These are phyloP conservation scores for Epichloe sibirici DNA, from an alignment of 2,329 filamentous ascomycete genomes.

Conservation along the genomic window DNA sequence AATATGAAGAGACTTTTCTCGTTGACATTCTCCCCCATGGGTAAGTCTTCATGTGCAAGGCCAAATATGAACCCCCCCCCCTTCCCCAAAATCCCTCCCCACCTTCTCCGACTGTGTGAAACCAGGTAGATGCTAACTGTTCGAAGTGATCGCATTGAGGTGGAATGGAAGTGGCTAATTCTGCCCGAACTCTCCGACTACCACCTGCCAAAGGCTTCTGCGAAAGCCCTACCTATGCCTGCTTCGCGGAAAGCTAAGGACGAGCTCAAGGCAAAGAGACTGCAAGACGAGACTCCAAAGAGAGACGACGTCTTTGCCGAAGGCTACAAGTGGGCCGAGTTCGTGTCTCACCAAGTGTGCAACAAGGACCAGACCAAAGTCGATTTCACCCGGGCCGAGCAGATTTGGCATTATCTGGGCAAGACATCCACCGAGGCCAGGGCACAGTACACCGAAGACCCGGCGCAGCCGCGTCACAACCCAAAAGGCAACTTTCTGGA, in stretches of 20 bases:
- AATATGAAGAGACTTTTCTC: slow-evolving; percentile 61
- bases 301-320: slow-evolving; percentile 56
- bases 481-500: slow-evolving; percentile 61
- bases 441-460: slow-evolving; percentile 81
- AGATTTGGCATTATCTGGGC: slow-evolving; percentile 82
- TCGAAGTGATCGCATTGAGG: slow-evolving; percentile 56
- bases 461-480: slow-evolving; percentile 45
- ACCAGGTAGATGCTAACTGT: slow-evolving; percentile 25
- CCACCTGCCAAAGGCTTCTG: slow-evolving; percentile 60
- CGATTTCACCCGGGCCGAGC: slow-evolving; percentile 58
- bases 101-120: no score
- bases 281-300: slow-evolving; percentile 48
- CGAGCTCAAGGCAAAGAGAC: slow-evolving; percentile 54
- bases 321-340: slow-evolving; percentile 67
- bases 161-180: slow-evolving; percentile 75
- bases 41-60: slow-evolving; percentile 36
- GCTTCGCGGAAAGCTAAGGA: slow-evolving; percentile 49
- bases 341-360: slow-evolving; percentile 47
- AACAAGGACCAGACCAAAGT: slow-evolving; percentile 56
- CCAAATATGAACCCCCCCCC: no score
- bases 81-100: no score
- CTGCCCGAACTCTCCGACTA: slow-evolving; percentile 60
- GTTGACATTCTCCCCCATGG: slow-evolving; percentile 76
- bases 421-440: slow-evolving; percentile 78
- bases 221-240: slow-evolving; percentile 60